phyloP scores from a whole-genome alignment of 495 filamentous ascomycete genomes.

The Podospora didyma region DNA sequence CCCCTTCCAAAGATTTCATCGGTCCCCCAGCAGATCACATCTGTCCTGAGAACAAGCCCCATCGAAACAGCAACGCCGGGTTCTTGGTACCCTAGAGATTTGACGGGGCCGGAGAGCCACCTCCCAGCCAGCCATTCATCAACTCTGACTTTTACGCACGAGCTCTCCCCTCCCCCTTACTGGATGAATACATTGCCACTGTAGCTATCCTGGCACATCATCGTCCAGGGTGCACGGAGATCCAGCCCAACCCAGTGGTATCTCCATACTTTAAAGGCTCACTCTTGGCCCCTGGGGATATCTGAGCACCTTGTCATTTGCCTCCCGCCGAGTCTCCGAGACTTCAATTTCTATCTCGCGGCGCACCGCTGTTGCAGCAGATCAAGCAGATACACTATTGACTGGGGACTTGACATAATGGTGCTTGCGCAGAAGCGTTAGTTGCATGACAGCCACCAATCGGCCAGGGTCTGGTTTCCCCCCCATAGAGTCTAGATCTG shows the following conservation, averaged over 20 bases:
- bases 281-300: conserved; percentile 3
- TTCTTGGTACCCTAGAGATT: conserved; percentile 9
- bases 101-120: conserved; percentile 2
- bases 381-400: conserved; percentile 15
- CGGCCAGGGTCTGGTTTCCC: conserved; percentile 11
- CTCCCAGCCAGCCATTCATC: conserved; percentile 7
- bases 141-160: conserved; percentile 6
- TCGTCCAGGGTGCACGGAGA: conserved; percentile 17
- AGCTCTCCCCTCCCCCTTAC: conserved; percentile 3
- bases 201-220: conserved; percentile 13
- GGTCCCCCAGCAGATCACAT: conserved; percentile 14
- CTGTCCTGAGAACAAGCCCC: conserved; percentile 5
- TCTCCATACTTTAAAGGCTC: conserved; percentile 4
- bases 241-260: conserved; percentile 15
- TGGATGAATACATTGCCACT: conserved; percentile 20
- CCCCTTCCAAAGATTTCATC: conserved; percentile 19
- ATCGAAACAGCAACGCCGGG: conserved; percentile 17
- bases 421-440: conserved; percentile 9
- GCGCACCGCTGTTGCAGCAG: conserved; percentile 13
- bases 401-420: conserved; percentile 16
- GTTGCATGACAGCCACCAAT: conserved; percentile 11
- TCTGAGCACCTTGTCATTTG: neutral
- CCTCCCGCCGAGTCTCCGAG: conserved; percentile 6
- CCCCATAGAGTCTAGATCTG: neutral
- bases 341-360: conserved; percentile 7